Conservation (phyloP, 1,139 yeast species). For the Protomyces lactucae-debilis region DNA sequence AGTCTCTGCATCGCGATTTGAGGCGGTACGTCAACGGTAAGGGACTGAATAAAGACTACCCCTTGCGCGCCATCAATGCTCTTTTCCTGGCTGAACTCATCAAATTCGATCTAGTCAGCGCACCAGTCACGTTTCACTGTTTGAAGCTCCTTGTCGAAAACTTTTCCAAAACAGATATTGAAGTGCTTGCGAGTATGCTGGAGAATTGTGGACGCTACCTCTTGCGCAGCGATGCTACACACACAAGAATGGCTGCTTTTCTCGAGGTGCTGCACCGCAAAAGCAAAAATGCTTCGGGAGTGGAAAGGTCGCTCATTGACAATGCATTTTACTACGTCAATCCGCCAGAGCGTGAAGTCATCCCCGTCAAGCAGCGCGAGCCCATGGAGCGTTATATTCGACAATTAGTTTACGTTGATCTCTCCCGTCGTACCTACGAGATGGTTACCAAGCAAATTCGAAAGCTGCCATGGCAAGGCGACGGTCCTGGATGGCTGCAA, state of each 20-base stretch:
- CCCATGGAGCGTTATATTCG: constrained; percentile 39
- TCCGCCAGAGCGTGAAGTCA: constrained; percentile 49
- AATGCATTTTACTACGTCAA: constrained; percentile 56
- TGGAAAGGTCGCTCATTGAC: constrained; percentile 57
- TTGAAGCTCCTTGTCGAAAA: constrained; percentile 49
- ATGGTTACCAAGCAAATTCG: constrained; percentile 45
- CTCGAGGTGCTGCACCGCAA: constrained; percentile 52
- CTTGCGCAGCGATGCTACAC: constrained; percentile 57
- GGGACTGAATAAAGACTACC: constrained; percentile 45
- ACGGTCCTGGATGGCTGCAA: constrained; percentile 45
- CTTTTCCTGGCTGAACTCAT: constrained; percentile 68
- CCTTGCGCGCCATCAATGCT: constrained; percentile 48
- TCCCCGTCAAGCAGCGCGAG: constrained; percentile 36
- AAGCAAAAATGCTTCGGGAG: constrained; percentile 49
- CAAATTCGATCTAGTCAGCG: constrained; percentile 71
- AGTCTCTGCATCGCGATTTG: constrained; percentile 56
- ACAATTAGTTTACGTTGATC: constrained; percentile 45
- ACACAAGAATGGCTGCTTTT: constrained; percentile 59
- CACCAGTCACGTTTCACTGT: constrained; percentile 59
- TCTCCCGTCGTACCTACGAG: constrained; percentile 43
- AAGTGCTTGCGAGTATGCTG: constrained; percentile 59
- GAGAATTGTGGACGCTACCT: constrained; percentile 72
- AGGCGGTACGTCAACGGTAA: constrained; percentile 36
- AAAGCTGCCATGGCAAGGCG: constrained; percentile 50
- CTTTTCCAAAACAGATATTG: constrained; percentile 57